Evolutionary conservation across 495 filamentous ascomycete species (phyloP), one percentile per base, ranked within the genome.

Genomic region (Glarea lozoyensis): DNA sequence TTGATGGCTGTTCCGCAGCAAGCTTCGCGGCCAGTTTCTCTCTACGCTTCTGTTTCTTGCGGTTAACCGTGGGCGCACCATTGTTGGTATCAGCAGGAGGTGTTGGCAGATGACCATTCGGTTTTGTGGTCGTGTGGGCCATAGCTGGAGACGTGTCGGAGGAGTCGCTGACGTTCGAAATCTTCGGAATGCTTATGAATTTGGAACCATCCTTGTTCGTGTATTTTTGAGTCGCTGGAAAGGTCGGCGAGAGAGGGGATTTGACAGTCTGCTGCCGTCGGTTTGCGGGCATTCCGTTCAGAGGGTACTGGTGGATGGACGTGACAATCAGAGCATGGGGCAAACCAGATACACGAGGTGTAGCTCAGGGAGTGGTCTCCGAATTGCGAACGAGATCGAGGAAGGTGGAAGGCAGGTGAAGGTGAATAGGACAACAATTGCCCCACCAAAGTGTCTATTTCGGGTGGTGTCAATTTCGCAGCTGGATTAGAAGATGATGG

Each of bases 41-140:
- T 48, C 84, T 78, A 22, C 84, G 76, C 63, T 94, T 94, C 60
- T 89, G 84, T 62, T 95, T 95, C 66, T 95, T 95, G 56, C 84
- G 78, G 63, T 95, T 95, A 31, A 90, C 83, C 3, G 61, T 50
- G 13, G 48, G 51, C 9, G 49, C 49, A 36, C 31, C 30, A 52
- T 43, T 43, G 37, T 58, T 50, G 13, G 54, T 41, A 40, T 30
- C 38, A 16, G 51, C 13, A 10, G 47, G 20, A 27, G 50, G 33
- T 13, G 30, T 34, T 0, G 45, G 44, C 10, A 30, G 41, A 31
- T 54, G 51, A 10, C 54, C 50, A 40, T 57, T 57, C 37, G 54
- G 13, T 34, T 54, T 50, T 16, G 43, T 46, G 3, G 43, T 48
- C 4, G 48, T 48, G 62, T 70, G 40, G 60, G 69, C 37, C 70